Evolutionary conservation across 179 eudicot species (phyloP).

Genomic region (Silene coronaria): DNA sequence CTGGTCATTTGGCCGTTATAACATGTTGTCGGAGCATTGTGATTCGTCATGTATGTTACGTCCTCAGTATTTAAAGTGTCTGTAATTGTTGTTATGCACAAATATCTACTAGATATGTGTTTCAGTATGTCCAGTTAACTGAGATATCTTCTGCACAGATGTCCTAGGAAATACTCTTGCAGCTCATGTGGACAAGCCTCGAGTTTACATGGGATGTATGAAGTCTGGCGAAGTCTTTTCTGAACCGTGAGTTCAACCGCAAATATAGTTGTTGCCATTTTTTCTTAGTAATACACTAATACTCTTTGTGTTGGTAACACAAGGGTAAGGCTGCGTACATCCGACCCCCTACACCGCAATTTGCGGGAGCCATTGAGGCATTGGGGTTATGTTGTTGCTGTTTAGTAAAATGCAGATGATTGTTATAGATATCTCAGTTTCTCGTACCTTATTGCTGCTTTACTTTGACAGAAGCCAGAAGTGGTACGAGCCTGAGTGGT

Average conservation of each 20-base stretch:
- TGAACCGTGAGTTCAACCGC: constrained; percentile 57
- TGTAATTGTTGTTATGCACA: not conserved
- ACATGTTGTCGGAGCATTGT: not conserved
- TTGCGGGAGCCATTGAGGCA: too few species aligned
- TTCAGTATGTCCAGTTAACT: constrained; percentile 8
- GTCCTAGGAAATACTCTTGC: constrained; percentile 68
- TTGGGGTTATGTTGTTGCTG: too few species aligned
- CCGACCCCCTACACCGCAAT: too few species aligned
- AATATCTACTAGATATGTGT: not conserved
- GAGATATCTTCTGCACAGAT: constrained; percentile 38
- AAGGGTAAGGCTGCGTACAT: too few species aligned
- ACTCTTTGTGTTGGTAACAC: too few species aligned
- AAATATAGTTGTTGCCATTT: not conserved
- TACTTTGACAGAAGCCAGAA: constrained; percentile 49
- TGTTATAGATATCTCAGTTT: not conserved
- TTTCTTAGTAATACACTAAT: not conserved
- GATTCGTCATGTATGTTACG: not conserved
- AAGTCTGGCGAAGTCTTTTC: constrained; percentile 92
- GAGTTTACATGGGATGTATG: constrained; percentile 89
- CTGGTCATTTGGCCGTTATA: too few species aligned
- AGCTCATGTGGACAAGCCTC: constrained; percentile 59
- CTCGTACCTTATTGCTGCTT: not conserved
- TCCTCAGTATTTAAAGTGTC: not conserved
- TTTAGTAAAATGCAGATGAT: not conserved
- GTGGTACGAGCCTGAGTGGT: constrained; percentile 99